These are phyloP conservation scores for Austroboletus olivaceoglutinosus DNA, from an alignment of 1,284 basidiomycete genomes.

Conservation along the genomic window DNA sequence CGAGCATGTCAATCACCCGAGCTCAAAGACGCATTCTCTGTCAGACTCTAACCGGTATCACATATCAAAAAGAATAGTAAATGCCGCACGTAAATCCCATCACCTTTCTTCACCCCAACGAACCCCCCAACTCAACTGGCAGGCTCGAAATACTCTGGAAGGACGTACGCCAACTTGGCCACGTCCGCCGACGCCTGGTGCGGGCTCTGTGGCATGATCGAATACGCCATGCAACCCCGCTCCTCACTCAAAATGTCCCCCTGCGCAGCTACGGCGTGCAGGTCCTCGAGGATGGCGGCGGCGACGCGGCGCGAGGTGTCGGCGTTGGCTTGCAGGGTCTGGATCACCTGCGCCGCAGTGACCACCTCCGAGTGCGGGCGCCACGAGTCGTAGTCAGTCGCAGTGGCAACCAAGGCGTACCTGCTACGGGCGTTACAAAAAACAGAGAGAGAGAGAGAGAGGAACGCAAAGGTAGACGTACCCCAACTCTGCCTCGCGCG, in stretches of 20 bases:
- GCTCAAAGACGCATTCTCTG: no score
- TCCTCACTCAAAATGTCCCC: slow-evolving; percentile 50
- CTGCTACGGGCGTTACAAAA: slow-evolving; percentile 29
- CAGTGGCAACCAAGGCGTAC: slow-evolving; percentile 87
- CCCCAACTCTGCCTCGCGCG: slow-evolving; percentile 93
- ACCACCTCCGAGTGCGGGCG: slow-evolving; percentile 77
- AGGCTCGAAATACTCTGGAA: slow-evolving; percentile 66
- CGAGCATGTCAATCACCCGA: no score
- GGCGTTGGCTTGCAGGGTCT: slow-evolving; percentile 84
- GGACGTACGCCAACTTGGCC: slow-evolving; percentile 74
- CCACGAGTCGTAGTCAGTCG: slow-evolving; percentile 92
- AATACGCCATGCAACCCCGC: slow-evolving; percentile 77
- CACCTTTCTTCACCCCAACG: background rate
- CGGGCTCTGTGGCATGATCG: slow-evolving; percentile 76
- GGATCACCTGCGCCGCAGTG: slow-evolving; percentile 87
- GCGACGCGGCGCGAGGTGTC: slow-evolving; percentile 77
- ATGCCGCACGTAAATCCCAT: background rate
- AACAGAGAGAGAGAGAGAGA: background rate
- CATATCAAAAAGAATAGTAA: background rate
- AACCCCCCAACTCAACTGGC: slow-evolving; percentile 9
- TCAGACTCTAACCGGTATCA: background rate
- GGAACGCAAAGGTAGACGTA: slow-evolving; percentile 31
- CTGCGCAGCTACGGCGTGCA: slow-evolving; percentile 59
- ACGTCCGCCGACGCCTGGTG: slow-evolving; percentile 65
- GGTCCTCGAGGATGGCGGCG: slow-evolving; percentile 73